These are phyloP conservation scores for Phytophthora foliorum DNA, from an alignment of 352 stramenopile genomes.

Conservation along the genomic window DNA sequence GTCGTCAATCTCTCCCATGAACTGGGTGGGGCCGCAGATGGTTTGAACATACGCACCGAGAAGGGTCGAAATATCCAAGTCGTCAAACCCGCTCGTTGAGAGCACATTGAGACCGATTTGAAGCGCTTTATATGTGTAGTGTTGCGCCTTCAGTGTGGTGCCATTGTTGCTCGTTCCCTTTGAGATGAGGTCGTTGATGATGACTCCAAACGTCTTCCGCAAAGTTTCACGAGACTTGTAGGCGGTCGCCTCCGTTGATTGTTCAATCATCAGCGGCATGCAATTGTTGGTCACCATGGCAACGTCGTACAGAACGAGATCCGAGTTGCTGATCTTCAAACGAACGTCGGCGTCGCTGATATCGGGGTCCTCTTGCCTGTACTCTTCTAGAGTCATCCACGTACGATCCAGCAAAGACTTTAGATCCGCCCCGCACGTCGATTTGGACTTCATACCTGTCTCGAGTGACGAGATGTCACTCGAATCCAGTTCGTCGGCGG, in stretches of 20 bases:
- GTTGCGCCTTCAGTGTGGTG: constrained; percentile 31
- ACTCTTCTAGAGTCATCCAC: constrained; percentile 37
- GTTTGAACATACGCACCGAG: constrained; percentile 53
- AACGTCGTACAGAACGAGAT: constrained; percentile 55
- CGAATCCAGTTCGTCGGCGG: constrained; percentile 19
- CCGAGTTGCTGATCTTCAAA: constrained; percentile 44
- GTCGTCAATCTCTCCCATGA: constrained; percentile 59
- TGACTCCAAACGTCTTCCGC: constrained; percentile 47
- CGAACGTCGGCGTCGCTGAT: constrained; percentile 46
- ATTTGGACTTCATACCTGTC: constrained; percentile 36
- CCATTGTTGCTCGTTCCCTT: constrained; percentile 37
- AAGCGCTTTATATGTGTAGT: constrained; percentile 48
- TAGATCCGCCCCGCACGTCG: constrained; percentile 47
- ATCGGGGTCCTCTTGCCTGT: constrained; percentile 32
- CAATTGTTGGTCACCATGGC: constrained; percentile 43
- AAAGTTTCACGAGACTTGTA: constrained; percentile 45
- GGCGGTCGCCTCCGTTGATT: constrained; percentile 6
- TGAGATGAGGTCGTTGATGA: constrained; percentile 53
- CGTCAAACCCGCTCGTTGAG: constrained; percentile 45
- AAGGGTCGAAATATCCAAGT: constrained; percentile 45
- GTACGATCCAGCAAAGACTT: constrained; percentile 50
- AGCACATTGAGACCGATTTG: constrained; percentile 47
- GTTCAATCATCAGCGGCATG: constrained; percentile 21
- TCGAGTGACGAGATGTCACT: constrained; percentile 34
- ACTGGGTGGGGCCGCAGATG: constrained; percentile 57